Evolutionary conservation across 768 basidiomycete species (phyloP).

Genomic region (Lactarius evosmus): DNA sequence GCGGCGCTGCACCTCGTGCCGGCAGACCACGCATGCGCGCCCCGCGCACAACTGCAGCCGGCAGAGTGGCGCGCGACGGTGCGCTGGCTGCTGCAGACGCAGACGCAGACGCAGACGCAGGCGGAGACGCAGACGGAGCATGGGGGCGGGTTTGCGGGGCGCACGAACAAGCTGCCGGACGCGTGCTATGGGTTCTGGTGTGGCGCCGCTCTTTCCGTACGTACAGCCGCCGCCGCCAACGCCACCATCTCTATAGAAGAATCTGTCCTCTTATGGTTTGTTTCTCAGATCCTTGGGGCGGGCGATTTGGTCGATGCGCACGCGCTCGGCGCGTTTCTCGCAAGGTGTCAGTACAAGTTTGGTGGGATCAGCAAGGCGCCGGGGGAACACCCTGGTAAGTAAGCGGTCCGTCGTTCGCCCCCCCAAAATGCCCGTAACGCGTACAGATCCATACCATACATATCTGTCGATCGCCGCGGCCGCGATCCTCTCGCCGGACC

Average conservation of each 20-base stretch:
- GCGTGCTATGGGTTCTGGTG: constrained; percentile 99
- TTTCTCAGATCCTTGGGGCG: constrained; percentile 74
- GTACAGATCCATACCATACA: constrained; percentile 91
- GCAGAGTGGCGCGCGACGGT: constrained; percentile 53
- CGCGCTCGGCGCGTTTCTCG: too few species aligned
- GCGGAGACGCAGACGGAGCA: constrained; percentile 10
- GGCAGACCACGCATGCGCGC: constrained; percentile 28
- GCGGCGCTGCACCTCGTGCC: constrained; percentile 64
- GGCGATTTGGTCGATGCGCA: constrained; percentile 56
- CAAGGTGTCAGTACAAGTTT: constrained; percentile 77
- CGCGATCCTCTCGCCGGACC: constrained; percentile 43
- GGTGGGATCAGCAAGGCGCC: constrained; percentile 88
- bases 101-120: too few species aligned
- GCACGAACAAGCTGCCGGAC: constrained; percentile 84
- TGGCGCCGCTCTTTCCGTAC: constrained; percentile 71
- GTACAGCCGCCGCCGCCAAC: too few species aligned
- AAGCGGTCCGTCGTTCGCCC: too few species aligned
- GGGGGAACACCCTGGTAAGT: constrained; percentile 73
- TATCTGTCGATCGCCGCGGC: constrained; percentile 85
- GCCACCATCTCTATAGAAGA: too few species aligned
- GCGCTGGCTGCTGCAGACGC: constrained; percentile 76
- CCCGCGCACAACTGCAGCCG: constrained; percentile 30
- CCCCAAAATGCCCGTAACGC: too few species aligned
- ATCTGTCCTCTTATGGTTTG: too few species aligned
- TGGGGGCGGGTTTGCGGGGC: constrained; percentile 80